Evolutionary conservation across 208 protist genomes (phyloP).

Genomic region (Wallacemonas sp.): DNA sequence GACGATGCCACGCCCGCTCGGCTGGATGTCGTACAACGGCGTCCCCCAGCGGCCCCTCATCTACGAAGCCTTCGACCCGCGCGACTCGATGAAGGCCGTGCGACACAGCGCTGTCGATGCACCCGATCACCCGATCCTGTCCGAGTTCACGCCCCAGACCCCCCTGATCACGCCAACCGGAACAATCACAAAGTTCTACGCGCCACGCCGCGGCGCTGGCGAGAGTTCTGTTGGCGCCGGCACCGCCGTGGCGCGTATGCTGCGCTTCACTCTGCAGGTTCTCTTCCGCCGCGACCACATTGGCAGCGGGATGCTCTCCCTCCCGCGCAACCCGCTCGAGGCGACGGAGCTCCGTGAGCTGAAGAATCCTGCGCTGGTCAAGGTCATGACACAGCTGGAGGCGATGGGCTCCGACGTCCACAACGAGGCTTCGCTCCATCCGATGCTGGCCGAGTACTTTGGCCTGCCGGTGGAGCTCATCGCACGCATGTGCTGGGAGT

Average conservation of each 20-base stretch:
- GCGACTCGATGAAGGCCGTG: constrained; percentile 35
- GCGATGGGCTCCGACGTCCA: constrained; percentile 19
- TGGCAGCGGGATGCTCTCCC: constrained; percentile 31
- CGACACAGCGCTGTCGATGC: constrained; percentile 43
- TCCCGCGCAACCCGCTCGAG: constrained; percentile 58
- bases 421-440: constrained; percentile 27
- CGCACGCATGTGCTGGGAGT: constrained; percentile 62
- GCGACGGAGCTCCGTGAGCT: constrained; percentile 28
- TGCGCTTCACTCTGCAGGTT: constrained; percentile 61
- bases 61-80: constrained; percentile 40
- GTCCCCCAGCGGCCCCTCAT: constrained; percentile 43
- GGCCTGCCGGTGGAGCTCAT: constrained; percentile 33
- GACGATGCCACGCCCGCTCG: constrained; percentile 30
- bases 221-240: constrained; percentile 45
- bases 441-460: constrained; percentile 59
- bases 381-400: constrained; percentile 34
- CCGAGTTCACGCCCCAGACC: constrained; percentile 32
- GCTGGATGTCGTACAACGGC: constrained; percentile 66
- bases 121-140: constrained; percentile 44
- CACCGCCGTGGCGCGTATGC: constrained; percentile 48
- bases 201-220: constrained; percentile 33
- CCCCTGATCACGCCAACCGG: constrained; percentile 33
- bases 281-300: constrained; percentile 52
- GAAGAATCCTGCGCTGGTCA: constrained; percentile 24
- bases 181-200: constrained; percentile 28